Evolutionary conservation across 805 yeast species (phyloP), one percentile per base, ranked within the genome.

Genomic region (Teunomyces funiuensis): DNA sequence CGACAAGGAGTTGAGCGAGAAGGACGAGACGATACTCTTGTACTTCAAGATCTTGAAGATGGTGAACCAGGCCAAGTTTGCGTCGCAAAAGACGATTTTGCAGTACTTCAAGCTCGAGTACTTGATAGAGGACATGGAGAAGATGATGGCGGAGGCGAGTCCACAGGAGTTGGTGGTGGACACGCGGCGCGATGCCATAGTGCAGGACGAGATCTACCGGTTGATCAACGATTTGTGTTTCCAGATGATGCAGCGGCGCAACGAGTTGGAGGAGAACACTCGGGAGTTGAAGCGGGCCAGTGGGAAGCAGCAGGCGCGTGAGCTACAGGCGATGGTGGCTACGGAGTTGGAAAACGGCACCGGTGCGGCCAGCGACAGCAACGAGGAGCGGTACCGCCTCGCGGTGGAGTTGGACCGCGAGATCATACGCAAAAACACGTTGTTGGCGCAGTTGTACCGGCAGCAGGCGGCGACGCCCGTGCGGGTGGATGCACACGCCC

Each of bases 161-260:
- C 41, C 44, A 6, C 48, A 47, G 14, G 50, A 50, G 14, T 52
- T 48, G 26, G 37, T 50, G 4, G 20, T 48, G 17, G 71, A 65
- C 45, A 36, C 51, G 11, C 50, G 57, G 22, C 45, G 60, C 34
- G 72, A 66, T 45, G 46, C 53, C 37, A 52, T 69, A 8, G 58
- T 70, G 15, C 74, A 70, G 46, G 74, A 66, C 14, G 75, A 70
- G 44, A 65, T 70, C 16, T 54, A 55, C 41, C 50, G 74, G 19
- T 52, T 70, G 31, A 43, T 61, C n/a, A 69, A 69, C 38, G 74
- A 70, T 44, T 53, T 69, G 40, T 54, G 62, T 5, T 70, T 57
- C 39, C 73, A 67, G 47, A 51, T 51, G 13, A 50, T 68, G 25
- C 61, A 60, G 33, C 52, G 60, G 39, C 52, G 54, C 41, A 64